phyloP scores from a whole-genome alignment of 176 grass and related monocot species.

The Carex cristatella region DNA sequence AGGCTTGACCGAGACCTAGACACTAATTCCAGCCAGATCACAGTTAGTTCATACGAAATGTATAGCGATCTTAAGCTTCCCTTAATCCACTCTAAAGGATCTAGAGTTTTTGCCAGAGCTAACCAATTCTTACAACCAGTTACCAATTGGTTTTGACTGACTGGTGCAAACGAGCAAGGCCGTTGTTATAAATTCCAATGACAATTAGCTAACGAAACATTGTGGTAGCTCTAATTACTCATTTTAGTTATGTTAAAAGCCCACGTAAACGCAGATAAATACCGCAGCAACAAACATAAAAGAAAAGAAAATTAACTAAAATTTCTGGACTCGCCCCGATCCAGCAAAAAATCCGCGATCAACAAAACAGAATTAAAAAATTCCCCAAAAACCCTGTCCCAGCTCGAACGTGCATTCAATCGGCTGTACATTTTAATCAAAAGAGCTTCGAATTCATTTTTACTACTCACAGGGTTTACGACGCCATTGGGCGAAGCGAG shows the following conservation, averaged over 20 bases:
- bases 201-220: background rate
- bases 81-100: background rate
- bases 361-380: background rate
- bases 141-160: background rate
- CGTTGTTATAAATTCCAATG: background rate
- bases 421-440: background rate
- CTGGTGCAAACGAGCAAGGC: background rate
- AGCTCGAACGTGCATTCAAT: background rate
- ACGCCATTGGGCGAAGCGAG: slow-evolving; percentile 52
- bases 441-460: background rate
- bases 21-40: too few relatives aligned
- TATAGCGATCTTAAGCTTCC: background rate
- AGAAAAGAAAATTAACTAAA: background rate
- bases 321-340: background rate
- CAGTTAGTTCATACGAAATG: background rate
- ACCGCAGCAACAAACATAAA: background rate
- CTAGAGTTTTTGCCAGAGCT: background rate
- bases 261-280: background rate
- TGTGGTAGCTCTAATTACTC: background rate
- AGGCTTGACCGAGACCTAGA: background rate
- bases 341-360: background rate
- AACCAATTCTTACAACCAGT: background rate
- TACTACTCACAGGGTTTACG: slow-evolving; percentile 34
- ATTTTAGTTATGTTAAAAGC: background rate
- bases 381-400: background rate